phyloP scores from a whole-genome alignment of 2,329 filamentous ascomycete genomes.

The Teratosphaeria gauchensis region DNA sequence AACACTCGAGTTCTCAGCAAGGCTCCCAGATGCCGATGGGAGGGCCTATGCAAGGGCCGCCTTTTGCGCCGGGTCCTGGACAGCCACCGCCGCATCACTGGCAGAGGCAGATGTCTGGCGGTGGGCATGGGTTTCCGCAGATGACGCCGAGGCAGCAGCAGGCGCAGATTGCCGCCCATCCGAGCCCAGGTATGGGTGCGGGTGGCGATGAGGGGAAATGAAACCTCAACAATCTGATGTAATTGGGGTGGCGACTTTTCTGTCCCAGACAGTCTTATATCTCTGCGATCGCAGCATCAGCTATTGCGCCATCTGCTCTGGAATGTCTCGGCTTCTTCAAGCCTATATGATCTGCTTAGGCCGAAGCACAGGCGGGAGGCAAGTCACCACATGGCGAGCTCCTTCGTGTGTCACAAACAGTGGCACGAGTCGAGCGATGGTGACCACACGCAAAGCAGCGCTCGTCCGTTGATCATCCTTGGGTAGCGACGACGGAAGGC shows the following conservation, averaged over 20 bases:
- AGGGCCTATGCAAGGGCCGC: slow-evolving; percentile 4
- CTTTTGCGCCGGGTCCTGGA: slow-evolving; percentile 3
- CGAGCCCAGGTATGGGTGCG: slow-evolving; percentile 17
- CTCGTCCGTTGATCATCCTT: no score
- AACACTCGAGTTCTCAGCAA: slow-evolving; percentile 86
- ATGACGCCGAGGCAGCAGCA: slow-evolving; percentile 27
- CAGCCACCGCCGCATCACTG: slow-evolving; percentile 17
- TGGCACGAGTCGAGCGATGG: no score
- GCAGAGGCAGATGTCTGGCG: slow-evolving; percentile 21
- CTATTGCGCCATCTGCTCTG: no score
- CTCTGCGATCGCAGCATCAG: no score
- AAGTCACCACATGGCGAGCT: no score
- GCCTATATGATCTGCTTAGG: no score
- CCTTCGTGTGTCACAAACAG: no score
- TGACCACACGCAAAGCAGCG: no score
- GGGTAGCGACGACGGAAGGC: no score
- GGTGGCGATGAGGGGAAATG: neutral
- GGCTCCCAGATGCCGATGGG: slow-evolving; percentile 43
- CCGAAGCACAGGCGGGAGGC: no score
- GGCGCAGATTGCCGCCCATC: slow-evolving; percentile 19
- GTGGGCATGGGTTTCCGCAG: slow-evolving; percentile 16
- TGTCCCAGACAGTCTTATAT: no score
- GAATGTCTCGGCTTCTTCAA: no score
- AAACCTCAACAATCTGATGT: neutral
- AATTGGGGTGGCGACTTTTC: neutral